Conservation (phyloP, 148 eudicot genomes). For the Amaranthus cruentus region DNA sequence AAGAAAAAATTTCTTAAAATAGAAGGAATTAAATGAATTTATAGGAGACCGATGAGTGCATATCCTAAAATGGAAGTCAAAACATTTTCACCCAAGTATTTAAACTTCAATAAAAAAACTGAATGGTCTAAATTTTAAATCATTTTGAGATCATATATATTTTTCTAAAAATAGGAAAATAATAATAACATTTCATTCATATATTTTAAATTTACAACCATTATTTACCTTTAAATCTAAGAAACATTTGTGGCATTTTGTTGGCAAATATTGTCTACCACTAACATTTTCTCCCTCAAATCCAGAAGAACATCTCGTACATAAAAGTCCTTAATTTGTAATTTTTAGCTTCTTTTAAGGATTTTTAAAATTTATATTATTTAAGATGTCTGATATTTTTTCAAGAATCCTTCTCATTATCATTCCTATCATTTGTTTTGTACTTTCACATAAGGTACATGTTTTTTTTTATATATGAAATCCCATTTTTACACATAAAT, state of each 20-base stretch:
- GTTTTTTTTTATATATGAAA: neutral
- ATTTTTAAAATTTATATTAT: neutral
- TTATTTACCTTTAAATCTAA: neutral
- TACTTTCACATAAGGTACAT: constrained; percentile 25
- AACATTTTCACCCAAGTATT: neutral
- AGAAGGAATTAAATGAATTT: too few relatives aligned
- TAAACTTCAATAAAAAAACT: neutral
- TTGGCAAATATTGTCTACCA: neutral
- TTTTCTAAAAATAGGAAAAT: constrained; percentile 12
- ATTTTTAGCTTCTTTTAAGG: constrained; percentile 20
- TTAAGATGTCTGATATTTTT: constrained; percentile 16
- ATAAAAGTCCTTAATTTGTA: neutral
- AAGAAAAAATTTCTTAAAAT: too few relatives aligned
- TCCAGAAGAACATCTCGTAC: constrained; percentile 1
- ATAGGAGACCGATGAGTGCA: too few relatives aligned
- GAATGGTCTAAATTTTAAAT: too few relatives aligned
- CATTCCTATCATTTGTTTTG: constrained; percentile 25
- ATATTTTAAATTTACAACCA: neutral
- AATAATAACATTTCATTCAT: neutral
- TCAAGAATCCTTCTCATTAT: constrained; percentile 27
- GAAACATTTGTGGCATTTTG: neutral
- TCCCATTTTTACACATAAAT: too few relatives aligned
- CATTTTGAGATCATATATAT: neutral
- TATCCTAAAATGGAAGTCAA: too few relatives aligned
- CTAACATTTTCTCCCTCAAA: neutral